phyloP scores from a whole-genome alignment of 139 green algal species.

The Coelastrella sp. region DNA sequence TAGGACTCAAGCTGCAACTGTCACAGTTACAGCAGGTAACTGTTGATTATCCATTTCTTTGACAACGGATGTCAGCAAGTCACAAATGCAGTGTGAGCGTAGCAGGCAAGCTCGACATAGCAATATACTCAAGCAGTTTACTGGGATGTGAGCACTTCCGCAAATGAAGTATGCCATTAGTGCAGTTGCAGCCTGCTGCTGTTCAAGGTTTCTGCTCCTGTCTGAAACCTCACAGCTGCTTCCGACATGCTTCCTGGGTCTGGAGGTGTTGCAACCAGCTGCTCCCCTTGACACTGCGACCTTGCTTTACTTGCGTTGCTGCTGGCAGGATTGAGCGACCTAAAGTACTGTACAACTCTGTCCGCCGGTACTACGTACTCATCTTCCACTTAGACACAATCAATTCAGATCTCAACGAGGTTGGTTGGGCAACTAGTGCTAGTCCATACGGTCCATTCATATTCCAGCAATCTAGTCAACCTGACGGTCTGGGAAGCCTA shows the following conservation, averaged over 20 bases:
- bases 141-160: no score
- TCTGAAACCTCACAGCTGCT: no score
- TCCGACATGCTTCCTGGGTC: no score
- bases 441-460: slow-evolving; percentile 20
- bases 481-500: slow-evolving; percentile 1
- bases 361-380: slow-evolving; percentile 45
- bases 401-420: not conserved
- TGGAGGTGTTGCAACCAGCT: not conserved
- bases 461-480: not conserved
- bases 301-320: no score
- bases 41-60: no score
- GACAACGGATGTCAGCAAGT: no score
- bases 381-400: slow-evolving; percentile 30
- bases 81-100: not conserved
- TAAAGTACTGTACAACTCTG: slow-evolving; percentile 43
- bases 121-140: no score
- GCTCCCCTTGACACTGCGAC: not conserved
- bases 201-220: no score
- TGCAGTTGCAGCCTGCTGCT: no score
- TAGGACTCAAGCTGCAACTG: no score
- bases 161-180: no score
- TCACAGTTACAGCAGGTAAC: no score
- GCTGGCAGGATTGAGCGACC: slow-evolving; percentile 41
- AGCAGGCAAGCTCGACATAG: not conserved
- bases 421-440: not conserved